phyloP scores from a whole-genome alignment of 148 eudicot species.

The Heliosperma pusillum region DNA sequence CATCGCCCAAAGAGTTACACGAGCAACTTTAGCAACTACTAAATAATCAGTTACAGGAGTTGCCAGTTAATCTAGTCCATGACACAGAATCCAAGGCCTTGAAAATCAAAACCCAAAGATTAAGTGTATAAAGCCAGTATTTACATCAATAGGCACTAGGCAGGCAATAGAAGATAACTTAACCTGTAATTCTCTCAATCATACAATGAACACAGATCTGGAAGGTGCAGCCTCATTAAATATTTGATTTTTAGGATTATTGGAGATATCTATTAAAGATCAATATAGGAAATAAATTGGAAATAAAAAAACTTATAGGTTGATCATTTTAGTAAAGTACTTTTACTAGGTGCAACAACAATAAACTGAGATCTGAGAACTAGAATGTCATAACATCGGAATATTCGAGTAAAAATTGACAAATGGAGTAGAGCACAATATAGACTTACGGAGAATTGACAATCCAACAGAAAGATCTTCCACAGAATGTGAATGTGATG shows the following conservation, averaged over 20 bases:
- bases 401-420: background rate
- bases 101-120: too few relatives aligned
- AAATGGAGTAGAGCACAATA: background rate
- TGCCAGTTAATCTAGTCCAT: too few relatives aligned
- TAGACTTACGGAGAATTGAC: conserved; percentile 64
- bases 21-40: background rate
- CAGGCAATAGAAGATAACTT: too few relatives aligned
- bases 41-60: background rate
- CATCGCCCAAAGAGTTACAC: background rate
- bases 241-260: too few relatives aligned
- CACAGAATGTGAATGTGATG: conserved; percentile 51
- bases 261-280: too few relatives aligned
- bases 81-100: too few relatives aligned
- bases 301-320: background rate
- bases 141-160: too few relatives aligned
- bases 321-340: background rate
- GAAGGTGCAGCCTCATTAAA: background rate
- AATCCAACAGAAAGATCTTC: conserved; percentile 90
- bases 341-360: background rate
- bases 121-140: too few relatives aligned
- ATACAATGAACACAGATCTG: background rate
- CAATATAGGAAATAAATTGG: background rate
- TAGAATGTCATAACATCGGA: background rate
- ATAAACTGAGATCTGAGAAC: background rate
- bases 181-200: background rate